Evolutionary conservation across 768 basidiomycete genomes (phyloP), one percentile per base, ranked within the genome.

Genomic region (Termitomyces bulborhizus): DNA sequence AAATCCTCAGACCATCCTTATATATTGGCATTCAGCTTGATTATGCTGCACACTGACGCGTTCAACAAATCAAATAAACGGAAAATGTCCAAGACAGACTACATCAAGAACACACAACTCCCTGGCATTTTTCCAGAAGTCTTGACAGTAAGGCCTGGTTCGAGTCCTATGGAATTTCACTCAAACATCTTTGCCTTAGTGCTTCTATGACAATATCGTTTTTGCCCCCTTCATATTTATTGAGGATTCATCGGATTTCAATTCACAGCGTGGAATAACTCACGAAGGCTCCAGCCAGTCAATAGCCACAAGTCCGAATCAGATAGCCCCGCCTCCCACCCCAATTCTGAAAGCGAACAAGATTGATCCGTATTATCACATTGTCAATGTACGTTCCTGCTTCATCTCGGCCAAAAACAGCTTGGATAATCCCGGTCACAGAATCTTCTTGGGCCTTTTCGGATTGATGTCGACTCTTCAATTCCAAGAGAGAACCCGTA

Each of bases 41-140:
- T 98, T 63, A 98, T 99, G 96, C 76, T 98, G 48, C 95, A 98
- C 67, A 99, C 97, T 16, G 97, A 99, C 66, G 91, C 88, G 5
- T 98, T 98, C 78, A 99, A 99, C 72, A 91, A 88, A 71, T 92
- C 91, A 59, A 98, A 98, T 73, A 98, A 90, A 73, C 86, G 85
- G 51, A 98, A 98, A 73, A 99, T 99, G 97, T 84, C 88, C 37
- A 98, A 96, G 68, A 77, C 83, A 1, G 95, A 96, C 65, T 99
- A 98, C 65, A 76, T 98, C 63, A 89, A 84, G 73, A 99, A 99
- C 63, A 95, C 96, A 0, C 77, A 81, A 39, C 78, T 98, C 57
- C 90, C 93, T 7, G 94, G 95, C 3, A 79, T 96, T 37, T 75
- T 83, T 21, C 77, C 85, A 3, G 86, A 94, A 64, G 82, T 97